Base-by-base conservation (phyloP, 768 basidiomycete species). In the Tylopilus felleus region DNA sequence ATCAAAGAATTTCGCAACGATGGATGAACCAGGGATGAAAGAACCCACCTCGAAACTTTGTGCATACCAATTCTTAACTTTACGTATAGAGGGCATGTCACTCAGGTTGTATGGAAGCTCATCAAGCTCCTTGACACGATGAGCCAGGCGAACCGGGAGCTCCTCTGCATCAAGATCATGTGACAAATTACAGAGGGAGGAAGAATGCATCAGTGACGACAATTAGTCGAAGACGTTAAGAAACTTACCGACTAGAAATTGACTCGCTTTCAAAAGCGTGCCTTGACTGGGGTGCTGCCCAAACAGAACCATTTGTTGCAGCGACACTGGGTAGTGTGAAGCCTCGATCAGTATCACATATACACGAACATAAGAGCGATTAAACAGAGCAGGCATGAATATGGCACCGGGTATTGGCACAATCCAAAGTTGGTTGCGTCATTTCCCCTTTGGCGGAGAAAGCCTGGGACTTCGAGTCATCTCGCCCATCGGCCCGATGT, bases 51-150 rank as follows among this genome's bases (percentile, higher is more conserved):
- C 53, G 41, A 59, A 59, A 47, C 58, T 59, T 21, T 59, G 58
- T 17, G 58, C 58, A 25, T 59, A 59, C 58, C 58, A 59, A 19
- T 59, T 61, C 54, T 59, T 59, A 7, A 59, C 58, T 57, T 59
- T 59, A 39, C 53, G 53, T 61, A 59, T 59, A 9, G 58, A 59
- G 4, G 45, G 44, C 58, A 57, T 61, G 27, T 61, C 58, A 8
- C 58, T 59, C 33, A 59, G 12, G 40, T 59, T 61, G 12, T 57
- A 28, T 12, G 58, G 58, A 33, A 59, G 59, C 16, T 59, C 59
- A 17, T 61, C 48, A n/a, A 59, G 59, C 22, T 59, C 58, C 14
- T 59, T 59, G 45, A 59, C 58, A 6, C 58, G 58, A 23, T 59
- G 58, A 8, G 58, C 58, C 36, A 59, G 58, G 23, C 58, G 58